Percentiles rank a stretch among this genome's conserved stretches.
Evolutionary conservation across 352 stramenopile species (phyloP).

Genomic region (Pythium utonaiense): DNA sequence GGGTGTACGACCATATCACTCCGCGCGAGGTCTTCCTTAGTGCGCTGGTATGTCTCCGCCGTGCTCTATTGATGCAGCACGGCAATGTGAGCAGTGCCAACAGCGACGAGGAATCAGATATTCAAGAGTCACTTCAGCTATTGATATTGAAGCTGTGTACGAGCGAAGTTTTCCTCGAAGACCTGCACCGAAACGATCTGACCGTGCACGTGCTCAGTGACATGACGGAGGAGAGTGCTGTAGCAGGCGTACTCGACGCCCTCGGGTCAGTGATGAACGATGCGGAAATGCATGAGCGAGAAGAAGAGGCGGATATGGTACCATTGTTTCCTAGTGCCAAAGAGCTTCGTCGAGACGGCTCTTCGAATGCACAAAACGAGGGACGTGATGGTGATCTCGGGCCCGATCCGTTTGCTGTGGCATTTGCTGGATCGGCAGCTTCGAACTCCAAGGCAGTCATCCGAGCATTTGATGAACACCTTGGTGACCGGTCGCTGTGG

Average conservation of each 20-base stretch:
- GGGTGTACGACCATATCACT: conserved; percentile 60
- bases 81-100: conserved; percentile 6
- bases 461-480: conserved; percentile 31
- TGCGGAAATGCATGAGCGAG: conserved; percentile 64
- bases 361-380: not conserved
- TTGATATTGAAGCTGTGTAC: conserved; percentile 69
- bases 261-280: conserved; percentile 65
- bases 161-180: conserved; percentile 68
- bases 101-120: conserved; percentile 17
- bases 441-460: not conserved
- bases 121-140: conserved; percentile 37
- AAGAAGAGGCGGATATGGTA: conserved; percentile 64
- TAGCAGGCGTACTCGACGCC: conserved; percentile 51
- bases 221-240: conserved; percentile 52
- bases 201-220: conserved; percentile 52
- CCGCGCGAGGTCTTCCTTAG: conserved; percentile 78
- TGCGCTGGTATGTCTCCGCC: conserved; percentile 66
- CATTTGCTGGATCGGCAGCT: conserved; percentile 16
- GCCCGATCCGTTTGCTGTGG: conserved; percentile 21
- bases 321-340: conserved; percentile 64
- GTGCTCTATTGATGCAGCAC: conserved; percentile 55
- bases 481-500: conserved; percentile 50
- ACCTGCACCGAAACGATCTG: conserved; percentile 46
- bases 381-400: conserved; percentile 7
- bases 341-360: conserved; percentile 33